A percentile compares a stretch with the other conserved stretches of the same genome.
phyloP scores from a whole-genome alignment of 2,329 filamentous ascomycete species.

The Anthostomella pinea region DNA sequence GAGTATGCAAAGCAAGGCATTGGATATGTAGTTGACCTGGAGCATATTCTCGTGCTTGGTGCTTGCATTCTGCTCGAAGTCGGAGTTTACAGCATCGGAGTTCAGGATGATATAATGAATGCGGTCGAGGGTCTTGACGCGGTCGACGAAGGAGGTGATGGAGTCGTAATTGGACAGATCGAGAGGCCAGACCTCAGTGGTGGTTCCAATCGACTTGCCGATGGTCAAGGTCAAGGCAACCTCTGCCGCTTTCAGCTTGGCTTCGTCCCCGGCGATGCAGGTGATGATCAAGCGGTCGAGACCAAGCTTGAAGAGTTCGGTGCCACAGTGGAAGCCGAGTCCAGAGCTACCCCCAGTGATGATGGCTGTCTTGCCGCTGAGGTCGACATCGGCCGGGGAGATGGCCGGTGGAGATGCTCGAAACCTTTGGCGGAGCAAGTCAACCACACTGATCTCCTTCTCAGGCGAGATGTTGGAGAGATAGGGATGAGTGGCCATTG shows the following conservation, averaged over 20 bases:
- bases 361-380: conserved; percentile 14
- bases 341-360: conserved; percentile 17
- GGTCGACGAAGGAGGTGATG: conserved; percentile 7
- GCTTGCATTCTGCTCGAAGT: conserved; percentile 1
- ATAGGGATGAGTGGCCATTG: no score
- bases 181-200: conserved; percentile 15
- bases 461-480: no score
- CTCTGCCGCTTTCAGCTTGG: conserved; percentile 1
- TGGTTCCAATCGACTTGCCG: background rate
- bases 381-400: conserved; percentile 1
- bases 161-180: conserved; percentile 13
- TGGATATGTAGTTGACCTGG: conserved; percentile 50
- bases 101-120: conserved; percentile 13
- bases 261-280: conserved; percentile 10
- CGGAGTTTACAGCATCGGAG: conserved; percentile 16
- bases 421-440: no score
- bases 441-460: no score
- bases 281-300: conserved; percentile 11
- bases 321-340: conserved; percentile 7
- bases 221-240: background rate
- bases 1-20: conserved; percentile 44
- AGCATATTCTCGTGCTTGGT: conserved; percentile 41
- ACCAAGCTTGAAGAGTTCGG: conserved; percentile 11
- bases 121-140: background rate
- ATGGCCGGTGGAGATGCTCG: background rate